Conservation (phyloP, 148 eudicot species). For the Rhododendron williamsianum region DNA sequence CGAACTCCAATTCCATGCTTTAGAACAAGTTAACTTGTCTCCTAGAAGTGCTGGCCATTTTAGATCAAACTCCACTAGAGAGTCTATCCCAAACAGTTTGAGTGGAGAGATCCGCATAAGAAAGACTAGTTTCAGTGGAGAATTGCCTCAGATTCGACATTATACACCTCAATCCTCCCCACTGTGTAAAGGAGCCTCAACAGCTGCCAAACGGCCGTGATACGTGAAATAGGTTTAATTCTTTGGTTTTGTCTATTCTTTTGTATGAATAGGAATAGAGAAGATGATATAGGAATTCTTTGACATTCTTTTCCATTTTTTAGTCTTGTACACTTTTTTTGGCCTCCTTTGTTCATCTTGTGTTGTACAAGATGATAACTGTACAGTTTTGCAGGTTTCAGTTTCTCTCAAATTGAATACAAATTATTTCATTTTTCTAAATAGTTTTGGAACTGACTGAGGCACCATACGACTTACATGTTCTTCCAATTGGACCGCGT, state of each 20-base stretch:
- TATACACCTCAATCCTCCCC: slow-evolving; percentile 30
- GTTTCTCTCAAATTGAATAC: neutral
- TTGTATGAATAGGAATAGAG: slow-evolving; percentile 25
- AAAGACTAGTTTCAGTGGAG: slow-evolving; percentile 20
- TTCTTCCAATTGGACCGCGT: neutral
- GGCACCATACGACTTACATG: neutral
- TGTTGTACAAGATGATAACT: slow-evolving; percentile 3
- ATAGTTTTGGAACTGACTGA: neutral
- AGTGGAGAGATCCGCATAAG: slow-evolving; percentile 3
- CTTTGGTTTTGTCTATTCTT: slow-evolving; percentile 35
- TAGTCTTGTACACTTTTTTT: slow-evolving; percentile 4
- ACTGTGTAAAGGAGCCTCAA: slow-evolving; percentile 22
- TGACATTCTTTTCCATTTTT: slow-evolving; percentile 7
- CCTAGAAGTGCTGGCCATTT: slow-evolving; percentile 51
- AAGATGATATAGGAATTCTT: slow-evolving; percentile 22
- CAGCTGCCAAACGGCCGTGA: slow-evolving; percentile 4
- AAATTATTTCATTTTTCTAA: neutral
- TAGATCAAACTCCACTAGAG: slow-evolving; percentile 29
- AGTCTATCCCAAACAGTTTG: slow-evolving; percentile 27
- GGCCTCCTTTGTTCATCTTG: slow-evolving; percentile 3
- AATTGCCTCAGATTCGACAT: slow-evolving; percentile 22
- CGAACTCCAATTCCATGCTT: slow-evolving; percentile 61
- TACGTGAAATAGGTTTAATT: slow-evolving; percentile 11
- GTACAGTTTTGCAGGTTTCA: neutral
- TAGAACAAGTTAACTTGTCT: slow-evolving; percentile 67